Percentiles rank a stretch among this genome's conserved stretches.
phyloP scores from a whole-genome alignment of 768 basidiomycete genomes.

The Trametopsis cervina region DNA sequence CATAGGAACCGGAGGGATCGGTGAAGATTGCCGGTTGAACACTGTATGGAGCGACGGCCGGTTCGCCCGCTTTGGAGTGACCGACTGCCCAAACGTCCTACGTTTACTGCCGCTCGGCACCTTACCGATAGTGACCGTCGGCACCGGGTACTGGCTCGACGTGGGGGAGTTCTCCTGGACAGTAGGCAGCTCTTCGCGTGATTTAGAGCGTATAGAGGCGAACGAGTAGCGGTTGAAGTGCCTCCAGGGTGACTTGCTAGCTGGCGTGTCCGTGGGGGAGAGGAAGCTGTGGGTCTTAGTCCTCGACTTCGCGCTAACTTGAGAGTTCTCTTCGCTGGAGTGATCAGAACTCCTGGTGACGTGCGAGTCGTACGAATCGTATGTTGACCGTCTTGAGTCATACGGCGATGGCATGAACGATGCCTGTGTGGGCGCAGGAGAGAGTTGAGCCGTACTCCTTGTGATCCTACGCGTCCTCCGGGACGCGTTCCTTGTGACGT shows the following conservation, averaged over 20 bases:
- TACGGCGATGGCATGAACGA: conserved; percentile 4
- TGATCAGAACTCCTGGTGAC: not conserved
- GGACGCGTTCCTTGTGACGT: conserved; percentile 3
- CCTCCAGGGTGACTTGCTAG: not conserved
- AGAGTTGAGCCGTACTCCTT: not conserved
- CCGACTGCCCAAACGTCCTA: conserved; percentile 5
- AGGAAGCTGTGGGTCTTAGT: conserved; percentile 1
- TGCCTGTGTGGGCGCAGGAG: conserved; percentile 8
- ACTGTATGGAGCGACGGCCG: not conserved
- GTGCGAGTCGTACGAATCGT: conserved; percentile 3
- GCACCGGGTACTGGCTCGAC: not conserved
- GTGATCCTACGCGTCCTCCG: not conserved
- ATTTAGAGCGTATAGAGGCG: not conserved
- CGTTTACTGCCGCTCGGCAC: not conserved
- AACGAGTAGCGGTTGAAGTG: conserved; percentile 1
- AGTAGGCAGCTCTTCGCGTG: conserved; percentile 3
- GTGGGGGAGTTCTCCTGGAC: conserved; percentile 7
- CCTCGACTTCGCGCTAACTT: not conserved
- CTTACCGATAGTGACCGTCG: not conserved
- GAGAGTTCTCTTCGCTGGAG: not conserved
- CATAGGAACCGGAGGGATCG: conserved; percentile 4
- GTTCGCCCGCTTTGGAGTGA: not conserved
- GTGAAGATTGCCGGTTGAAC: not conserved
- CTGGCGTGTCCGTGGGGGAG: conserved; percentile 1
- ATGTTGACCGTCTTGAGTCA: conserved; percentile 1